phyloP scores from a whole-genome alignment of 805 yeast species.

The Tetrapisispora iriomotensis region DNA sequence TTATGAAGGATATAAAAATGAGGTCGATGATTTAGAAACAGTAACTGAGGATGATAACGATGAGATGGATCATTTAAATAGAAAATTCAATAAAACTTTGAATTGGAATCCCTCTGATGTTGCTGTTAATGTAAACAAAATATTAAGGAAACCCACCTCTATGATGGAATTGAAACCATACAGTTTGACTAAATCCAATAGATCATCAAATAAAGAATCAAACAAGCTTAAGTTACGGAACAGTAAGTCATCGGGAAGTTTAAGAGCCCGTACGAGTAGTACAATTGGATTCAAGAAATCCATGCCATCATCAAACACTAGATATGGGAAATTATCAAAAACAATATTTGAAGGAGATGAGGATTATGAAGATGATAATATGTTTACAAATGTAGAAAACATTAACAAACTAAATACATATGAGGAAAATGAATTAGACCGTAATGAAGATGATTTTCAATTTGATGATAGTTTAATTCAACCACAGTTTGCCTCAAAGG shows the following conservation, averaged over 20 bases:
- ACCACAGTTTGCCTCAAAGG: conserved; percentile 20
- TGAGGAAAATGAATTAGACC: conserved; percentile 7
- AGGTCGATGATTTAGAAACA: not conserved
- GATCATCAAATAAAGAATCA: not conserved
- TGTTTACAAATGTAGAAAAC: not conserved
- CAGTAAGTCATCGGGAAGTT: conserved; percentile 22
- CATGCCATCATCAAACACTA: conserved; percentile 15
- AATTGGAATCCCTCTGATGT: not conserved
- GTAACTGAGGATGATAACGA: not conserved
- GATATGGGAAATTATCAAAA: not conserved
- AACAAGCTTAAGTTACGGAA: conserved; percentile 10
- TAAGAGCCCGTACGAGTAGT: conserved; percentile 12
- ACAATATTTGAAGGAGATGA: not conserved
- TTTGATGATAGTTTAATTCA: conserved; percentile 20
- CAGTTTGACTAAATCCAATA: not conserved
- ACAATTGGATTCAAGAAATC: conserved; percentile 22
- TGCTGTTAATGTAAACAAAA: not conserved
- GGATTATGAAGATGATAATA: not conserved
- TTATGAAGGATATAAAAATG: not conserved
- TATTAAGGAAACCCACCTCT: conserved; percentile 24
- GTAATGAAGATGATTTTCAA: conserved; percentile 15
- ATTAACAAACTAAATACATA: not conserved
- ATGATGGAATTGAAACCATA: conserved; percentile 23
- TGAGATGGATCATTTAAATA: not conserved
- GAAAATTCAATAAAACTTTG: not conserved